These are phyloP conservation scores for Coniophora puteana DNA, from an alignment of 1,284 basidiomycete genomes.

Conservation along the genomic window DNA sequence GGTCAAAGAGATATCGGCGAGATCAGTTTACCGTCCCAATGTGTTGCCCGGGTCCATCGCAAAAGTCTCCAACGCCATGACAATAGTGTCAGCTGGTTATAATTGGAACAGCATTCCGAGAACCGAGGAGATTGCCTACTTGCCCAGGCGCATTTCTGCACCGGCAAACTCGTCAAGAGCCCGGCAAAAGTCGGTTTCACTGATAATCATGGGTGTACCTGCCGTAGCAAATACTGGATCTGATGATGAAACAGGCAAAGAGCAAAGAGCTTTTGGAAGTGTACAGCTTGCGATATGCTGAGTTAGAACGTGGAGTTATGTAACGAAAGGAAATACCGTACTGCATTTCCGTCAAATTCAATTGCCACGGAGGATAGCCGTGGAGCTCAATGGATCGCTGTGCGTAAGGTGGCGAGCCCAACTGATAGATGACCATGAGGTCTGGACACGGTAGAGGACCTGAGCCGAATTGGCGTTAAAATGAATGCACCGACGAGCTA, in stretches of 20 bases:
- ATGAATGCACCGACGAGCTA: not conserved
- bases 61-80: constrained; percentile 5
- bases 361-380: constrained; percentile 79
- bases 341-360: constrained; percentile 72
- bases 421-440: constrained; percentile 67
- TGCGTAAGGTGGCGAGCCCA: constrained; percentile 34
- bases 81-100: too few species aligned
- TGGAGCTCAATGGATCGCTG: constrained; percentile 55
- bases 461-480: constrained; percentile 25
- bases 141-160: constrained; percentile 74
- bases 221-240: too few species aligned
- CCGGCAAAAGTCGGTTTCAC: constrained; percentile 54
- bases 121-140: too few species aligned
- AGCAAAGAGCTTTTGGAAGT: too few species aligned
- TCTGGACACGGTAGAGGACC: constrained; percentile 61
- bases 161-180: constrained; percentile 67
- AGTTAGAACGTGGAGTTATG: too few species aligned
- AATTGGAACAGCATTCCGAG: too few species aligned
- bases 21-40: too few species aligned
- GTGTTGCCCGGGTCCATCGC: too few species aligned
- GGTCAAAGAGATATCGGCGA: too few species aligned
- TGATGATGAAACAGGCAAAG: too few species aligned
- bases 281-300: too few species aligned
- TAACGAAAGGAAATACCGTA: too few species aligned
- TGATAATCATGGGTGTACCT: constrained; percentile 27